Evolutionary conservation across 371 early-diverging fungal genomes (phyloP).

Genomic region (Coemansia sp.): DNA sequence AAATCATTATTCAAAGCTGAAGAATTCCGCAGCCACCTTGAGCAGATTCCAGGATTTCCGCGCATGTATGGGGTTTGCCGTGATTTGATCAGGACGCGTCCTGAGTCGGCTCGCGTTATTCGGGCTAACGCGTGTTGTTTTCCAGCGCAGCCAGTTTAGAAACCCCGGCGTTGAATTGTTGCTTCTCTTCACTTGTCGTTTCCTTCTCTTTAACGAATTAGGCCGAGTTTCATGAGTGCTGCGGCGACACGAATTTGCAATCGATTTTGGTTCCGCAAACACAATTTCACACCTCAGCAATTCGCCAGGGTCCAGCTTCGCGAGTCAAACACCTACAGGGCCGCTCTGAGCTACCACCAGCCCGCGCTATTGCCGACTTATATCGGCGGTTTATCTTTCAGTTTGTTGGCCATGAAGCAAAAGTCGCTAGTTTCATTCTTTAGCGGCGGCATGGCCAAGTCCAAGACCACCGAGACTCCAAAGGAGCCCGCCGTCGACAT

Average conservation of each 20-base stretch:
- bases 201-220: background rate
- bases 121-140: background rate
- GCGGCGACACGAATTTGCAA: background rate
- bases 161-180: background rate
- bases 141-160: constrained; percentile 1
- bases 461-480: constrained; percentile 2
- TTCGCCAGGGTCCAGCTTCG: background rate
- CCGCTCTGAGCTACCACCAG: background rate
- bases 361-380: background rate
- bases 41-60: background rate
- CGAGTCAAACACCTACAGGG: background rate
- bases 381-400: too few relatives aligned
- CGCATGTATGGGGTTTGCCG: background rate
- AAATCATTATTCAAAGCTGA: too few relatives aligned
- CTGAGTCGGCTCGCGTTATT: background rate
- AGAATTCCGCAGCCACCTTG: too few relatives aligned
- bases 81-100: background rate
- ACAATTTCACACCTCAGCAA: background rate
- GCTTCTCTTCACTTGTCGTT: background rate
- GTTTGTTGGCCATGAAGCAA: constrained; percentile 24
- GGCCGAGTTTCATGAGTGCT: background rate
- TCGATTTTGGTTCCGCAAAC: background rate
- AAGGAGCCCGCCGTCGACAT: background rate
- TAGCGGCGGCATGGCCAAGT: constrained; percentile 21
- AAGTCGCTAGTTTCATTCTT: constrained; percentile 33